Percentiles rank a stretch among this genome's conserved stretches.
Evolutionary conservation across 768 basidiomycete genomes (phyloP).

Genomic region (Paxillus ammoniavirescens): DNA sequence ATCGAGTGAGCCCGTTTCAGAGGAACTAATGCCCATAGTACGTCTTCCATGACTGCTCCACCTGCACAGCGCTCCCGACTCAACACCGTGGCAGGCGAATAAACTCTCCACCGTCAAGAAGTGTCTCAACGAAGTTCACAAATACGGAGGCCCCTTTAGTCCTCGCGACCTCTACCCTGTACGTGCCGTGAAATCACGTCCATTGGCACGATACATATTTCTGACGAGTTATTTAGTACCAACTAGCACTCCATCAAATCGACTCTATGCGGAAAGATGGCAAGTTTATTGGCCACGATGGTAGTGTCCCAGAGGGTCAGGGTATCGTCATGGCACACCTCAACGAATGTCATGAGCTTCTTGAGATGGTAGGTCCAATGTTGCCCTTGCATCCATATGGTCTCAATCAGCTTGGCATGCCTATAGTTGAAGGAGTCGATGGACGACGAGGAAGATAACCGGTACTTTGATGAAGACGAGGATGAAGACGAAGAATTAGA

Average conservation of each 20-base stretch:
- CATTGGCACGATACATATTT: background rate
- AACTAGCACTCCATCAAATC: slow-evolving; percentile 92
- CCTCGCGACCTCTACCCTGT: slow-evolving; percentile 93
- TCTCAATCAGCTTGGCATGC: background rate
- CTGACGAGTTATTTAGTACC: slow-evolving; percentile 57
- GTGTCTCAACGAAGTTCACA: slow-evolving; percentile 92
- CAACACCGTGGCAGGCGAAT: slow-evolving; percentile 64
- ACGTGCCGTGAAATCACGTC: slow-evolving; percentile 28
- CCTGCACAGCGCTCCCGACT: background rate
- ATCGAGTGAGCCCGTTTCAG: slow-evolving; percentile 94
- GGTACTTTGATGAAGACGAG: slow-evolving; percentile 53
- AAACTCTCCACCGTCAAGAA: slow-evolving; percentile 96
- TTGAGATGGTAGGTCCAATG: slow-evolving; percentile 75
- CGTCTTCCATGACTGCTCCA: slow-evolving; percentile 20
- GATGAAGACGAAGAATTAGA: slow-evolving; percentile 25
- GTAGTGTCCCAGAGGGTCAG: slow-evolving; percentile 91
- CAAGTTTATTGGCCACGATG: slow-evolving; percentile 87
- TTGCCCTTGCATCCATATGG: background rate
- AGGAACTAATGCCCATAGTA: slow-evolving; percentile 96
- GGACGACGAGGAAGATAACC: slow-evolving; percentile 67
- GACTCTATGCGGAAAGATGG: slow-evolving; percentile 92
- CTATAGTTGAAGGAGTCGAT: slow-evolving; percentile 77
- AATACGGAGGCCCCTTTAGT: slow-evolving; percentile 91
- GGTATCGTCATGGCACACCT: slow-evolving; percentile 95
- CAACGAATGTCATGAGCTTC: slow-evolving; percentile 92